These are phyloP conservation scores for Arabis alpina DNA, from an alignment of 345 rosid species.

Conservation along the genomic window DNA sequence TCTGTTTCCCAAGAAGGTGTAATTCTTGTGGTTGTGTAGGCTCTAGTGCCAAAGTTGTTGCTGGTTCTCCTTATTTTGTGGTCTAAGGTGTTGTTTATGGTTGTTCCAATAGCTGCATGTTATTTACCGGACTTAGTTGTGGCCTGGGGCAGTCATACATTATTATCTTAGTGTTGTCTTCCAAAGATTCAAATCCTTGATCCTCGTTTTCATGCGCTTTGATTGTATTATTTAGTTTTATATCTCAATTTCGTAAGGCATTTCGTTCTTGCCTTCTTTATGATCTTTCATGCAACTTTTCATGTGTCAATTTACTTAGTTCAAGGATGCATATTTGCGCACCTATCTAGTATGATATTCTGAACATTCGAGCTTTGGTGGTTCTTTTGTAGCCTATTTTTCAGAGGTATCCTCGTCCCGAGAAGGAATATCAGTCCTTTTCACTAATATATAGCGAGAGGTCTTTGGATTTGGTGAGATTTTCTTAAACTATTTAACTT, in stretches of 20 bases:
- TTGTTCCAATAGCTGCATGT: conserved; percentile 5
- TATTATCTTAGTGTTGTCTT: not conserved
- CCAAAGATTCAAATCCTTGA: conserved; percentile 17
- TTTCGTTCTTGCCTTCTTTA: conserved; percentile 6
- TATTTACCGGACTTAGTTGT: conserved; percentile 8
- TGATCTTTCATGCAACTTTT: conserved; percentile 26
- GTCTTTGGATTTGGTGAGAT: conserved; percentile 89
- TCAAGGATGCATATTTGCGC: conserved; percentile 8
- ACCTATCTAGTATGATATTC: conserved; percentile 25
- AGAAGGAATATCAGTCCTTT: conserved; percentile 99
- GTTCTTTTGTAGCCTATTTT: conserved; percentile 79
- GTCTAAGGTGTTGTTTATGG: conserved; percentile 1
- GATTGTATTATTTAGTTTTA: not conserved
- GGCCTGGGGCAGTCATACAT: conserved; percentile 9
- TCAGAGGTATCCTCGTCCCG: conserved; percentile 97
- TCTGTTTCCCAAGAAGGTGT: conserved; percentile 5
- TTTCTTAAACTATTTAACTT: conserved; percentile 21
- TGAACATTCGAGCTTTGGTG: conserved; percentile 35
- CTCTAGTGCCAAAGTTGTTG: not conserved
- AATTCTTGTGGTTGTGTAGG: not conserved
- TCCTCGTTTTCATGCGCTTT: not conserved
- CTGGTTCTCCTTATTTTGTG: conserved; percentile 7
- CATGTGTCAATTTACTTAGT: conserved; percentile 24
- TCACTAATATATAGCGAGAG: conserved; percentile 95
- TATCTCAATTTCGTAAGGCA: conserved; percentile 9